Percentiles rank a stretch among this genome's conserved stretches.
Evolutionary conservation across 2,329 filamentous ascomycete genomes (phyloP).

Genomic region (Sclerotinia trifoliorum): DNA sequence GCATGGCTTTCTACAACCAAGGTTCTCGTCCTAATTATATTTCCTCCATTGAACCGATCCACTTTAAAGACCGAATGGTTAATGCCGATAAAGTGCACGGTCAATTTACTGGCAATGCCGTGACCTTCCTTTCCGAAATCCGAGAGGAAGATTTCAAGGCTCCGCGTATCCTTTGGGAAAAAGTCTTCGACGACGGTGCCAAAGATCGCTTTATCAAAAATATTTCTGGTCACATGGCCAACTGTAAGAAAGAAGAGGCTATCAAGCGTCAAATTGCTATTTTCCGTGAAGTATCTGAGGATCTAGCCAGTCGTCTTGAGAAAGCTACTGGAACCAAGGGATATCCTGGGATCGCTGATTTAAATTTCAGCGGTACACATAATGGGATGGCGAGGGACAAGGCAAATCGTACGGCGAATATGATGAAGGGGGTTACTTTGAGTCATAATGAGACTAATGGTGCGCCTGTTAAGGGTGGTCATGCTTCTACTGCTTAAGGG

Average conservation of each 20-base stretch:
- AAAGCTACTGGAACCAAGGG: conserved; percentile 58
- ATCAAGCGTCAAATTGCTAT: conserved; percentile 59
- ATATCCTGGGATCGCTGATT: conserved; percentile 54
- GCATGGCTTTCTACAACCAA: conserved; percentile 47
- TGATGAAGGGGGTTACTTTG: conserved; percentile 43
- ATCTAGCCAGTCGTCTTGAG: conserved; percentile 54
- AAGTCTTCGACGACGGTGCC: conserved; percentile 47
- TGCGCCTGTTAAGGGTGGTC: conserved; percentile 42
- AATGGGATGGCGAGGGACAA: conserved; percentile 55
- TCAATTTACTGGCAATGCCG: conserved; percentile 49
- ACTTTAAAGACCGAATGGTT: conserved; percentile 41
- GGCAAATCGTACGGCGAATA: conserved; percentile 51
- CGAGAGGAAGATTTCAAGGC: conserved; percentile 40
- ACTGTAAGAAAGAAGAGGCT: conserved; percentile 52
- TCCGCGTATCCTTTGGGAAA: conserved; percentile 40
- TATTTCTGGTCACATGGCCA: conserved; percentile 55
- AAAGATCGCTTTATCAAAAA: conserved; percentile 62
- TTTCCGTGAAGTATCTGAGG: conserved; percentile 55
- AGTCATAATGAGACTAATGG: conserved; percentile 47
- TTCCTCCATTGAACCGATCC: conserved; percentile 37
- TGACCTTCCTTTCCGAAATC: conserved; percentile 47
- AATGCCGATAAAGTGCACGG: conserved; percentile 47
- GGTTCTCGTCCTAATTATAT: conserved; percentile 48
- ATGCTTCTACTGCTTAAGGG: conserved; percentile 4
- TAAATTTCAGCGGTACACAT: conserved; percentile 60